Evolutionary conservation across 208 protist species (phyloP).

Genomic region (Leishmania aethiopica): DNA sequence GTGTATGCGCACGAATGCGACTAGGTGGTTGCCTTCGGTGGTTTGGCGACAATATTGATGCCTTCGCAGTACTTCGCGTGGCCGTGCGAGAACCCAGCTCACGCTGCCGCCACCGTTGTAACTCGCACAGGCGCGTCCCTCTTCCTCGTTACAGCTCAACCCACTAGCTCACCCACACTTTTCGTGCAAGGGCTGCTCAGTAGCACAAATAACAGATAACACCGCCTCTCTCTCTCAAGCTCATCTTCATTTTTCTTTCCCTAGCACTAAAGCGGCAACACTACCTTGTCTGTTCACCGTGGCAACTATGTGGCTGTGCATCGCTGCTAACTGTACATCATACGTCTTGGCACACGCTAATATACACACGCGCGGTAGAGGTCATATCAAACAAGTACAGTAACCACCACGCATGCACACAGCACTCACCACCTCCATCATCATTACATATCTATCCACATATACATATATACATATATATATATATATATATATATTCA

Average conservation of each 20-base stretch:
- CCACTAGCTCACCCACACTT: background rate
- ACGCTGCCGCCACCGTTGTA: background rate
- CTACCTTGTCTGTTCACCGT: background rate
- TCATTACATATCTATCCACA: background rate
- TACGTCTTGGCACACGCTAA: background rate
- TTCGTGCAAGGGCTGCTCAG: background rate
- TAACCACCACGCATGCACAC: background rate
- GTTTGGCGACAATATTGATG: background rate
- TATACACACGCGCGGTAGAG: background rate
- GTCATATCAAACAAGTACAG: background rate
- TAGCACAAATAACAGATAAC: background rate
- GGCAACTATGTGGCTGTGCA: background rate
- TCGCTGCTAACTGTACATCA: background rate
- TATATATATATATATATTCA: background rate
- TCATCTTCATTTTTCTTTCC: background rate
- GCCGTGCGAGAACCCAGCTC: background rate
- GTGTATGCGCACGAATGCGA: background rate
- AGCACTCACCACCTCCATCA: too few species aligned
- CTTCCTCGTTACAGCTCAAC: background rate
- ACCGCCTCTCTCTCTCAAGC: background rate
- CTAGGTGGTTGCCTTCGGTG: background rate
- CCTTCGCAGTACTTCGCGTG: background rate
- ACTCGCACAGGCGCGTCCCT: background rate
- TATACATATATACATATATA: background rate
- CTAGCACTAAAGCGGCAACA: background rate